Percentiles rank a stretch among this genome's conserved stretches.
These are phyloP conservation scores for Akanthomyces lecanii DNA, from an alignment of 2,329 filamentous ascomycete species.

Conservation along the genomic window DNA sequence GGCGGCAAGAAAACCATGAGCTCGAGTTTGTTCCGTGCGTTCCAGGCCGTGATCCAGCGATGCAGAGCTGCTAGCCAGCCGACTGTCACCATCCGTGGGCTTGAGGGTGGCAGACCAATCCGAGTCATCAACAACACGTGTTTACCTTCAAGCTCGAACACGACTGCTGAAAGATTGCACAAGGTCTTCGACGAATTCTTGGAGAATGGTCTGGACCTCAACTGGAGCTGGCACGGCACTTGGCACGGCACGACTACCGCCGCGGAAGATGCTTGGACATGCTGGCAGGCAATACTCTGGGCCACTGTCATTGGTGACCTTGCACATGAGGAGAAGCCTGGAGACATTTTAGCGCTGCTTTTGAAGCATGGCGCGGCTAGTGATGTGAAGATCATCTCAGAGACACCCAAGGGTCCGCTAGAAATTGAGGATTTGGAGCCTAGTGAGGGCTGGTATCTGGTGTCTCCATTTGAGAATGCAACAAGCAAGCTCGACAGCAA, in stretches of 20 bases:
- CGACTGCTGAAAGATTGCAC: background rate
- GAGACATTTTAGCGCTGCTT: background rate
- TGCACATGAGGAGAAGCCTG: background rate
- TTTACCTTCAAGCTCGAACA: background rate
- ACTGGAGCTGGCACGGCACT: background rate
- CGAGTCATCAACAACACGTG: background rate
- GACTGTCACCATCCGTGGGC: background rate
- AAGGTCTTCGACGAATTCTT: background rate
- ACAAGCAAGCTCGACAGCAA: background rate
- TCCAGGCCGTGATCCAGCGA: background rate
- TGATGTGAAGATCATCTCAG: background rate
- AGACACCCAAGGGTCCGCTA: background rate
- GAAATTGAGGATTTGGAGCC: background rate
- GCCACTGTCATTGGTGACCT: background rate
- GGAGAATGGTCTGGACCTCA: background rate
- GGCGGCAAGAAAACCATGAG: background rate
- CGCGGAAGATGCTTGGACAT: background rate
- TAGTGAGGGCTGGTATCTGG: background rate
- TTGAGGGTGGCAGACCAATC: background rate
- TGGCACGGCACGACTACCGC: background rate
- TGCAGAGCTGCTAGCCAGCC: background rate
- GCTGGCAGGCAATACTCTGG: conserved; percentile 2
- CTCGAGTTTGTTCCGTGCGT: background rate
- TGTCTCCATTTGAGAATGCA: background rate
- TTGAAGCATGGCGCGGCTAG: background rate